Evolutionary conservation across 2,329 filamentous ascomycete species (phyloP).

Genomic region (Penicillium sumatraense): DNA sequence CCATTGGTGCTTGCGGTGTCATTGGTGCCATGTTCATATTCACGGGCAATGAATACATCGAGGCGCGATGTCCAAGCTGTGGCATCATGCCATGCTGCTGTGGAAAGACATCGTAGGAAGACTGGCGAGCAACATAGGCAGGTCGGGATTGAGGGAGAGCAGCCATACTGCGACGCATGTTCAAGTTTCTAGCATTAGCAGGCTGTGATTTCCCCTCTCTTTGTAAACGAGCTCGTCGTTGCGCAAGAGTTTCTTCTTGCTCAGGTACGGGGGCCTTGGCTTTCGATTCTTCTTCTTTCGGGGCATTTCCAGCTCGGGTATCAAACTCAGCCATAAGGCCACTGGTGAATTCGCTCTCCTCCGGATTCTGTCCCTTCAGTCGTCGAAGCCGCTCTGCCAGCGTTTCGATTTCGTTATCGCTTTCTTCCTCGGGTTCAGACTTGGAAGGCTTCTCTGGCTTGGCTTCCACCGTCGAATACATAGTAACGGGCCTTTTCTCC

Average conservation of each 20-base stretch:
- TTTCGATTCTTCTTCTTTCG: constrained; percentile 25
- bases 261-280: constrained; percentile 26
- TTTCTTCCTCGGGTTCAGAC: constrained; percentile 31
- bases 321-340: constrained; percentile 50
- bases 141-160: constrained; percentile 60
- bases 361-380: constrained; percentile 40
- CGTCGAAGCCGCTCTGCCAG: constrained; percentile 50
- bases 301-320: constrained; percentile 29
- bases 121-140: constrained; percentile 34
- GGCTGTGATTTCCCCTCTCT: constrained; percentile 38
- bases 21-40: no score
- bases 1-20: constrained; percentile 23
- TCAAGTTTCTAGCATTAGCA: constrained; percentile 29
- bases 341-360: constrained; percentile 48
- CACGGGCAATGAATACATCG: constrained; percentile 35
- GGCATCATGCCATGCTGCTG: constrained; percentile 20
- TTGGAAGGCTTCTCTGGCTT: not conserved
- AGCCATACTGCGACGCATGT: constrained; percentile 51
- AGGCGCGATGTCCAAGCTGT: constrained; percentile 33
- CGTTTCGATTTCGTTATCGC: constrained; percentile 49
- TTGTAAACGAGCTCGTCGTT: constrained; percentile 51
- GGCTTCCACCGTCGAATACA: constrained; percentile 35
- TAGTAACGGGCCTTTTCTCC: constrained; percentile 39
- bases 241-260: constrained; percentile 51
- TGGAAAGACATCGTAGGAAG: constrained; percentile 28